A percentile compares a stretch with the other conserved stretches of the same genome.
phyloP scores from a whole-genome alignment of 2,329 filamentous ascomycete species.

The Xylariaceae sp. region DNA sequence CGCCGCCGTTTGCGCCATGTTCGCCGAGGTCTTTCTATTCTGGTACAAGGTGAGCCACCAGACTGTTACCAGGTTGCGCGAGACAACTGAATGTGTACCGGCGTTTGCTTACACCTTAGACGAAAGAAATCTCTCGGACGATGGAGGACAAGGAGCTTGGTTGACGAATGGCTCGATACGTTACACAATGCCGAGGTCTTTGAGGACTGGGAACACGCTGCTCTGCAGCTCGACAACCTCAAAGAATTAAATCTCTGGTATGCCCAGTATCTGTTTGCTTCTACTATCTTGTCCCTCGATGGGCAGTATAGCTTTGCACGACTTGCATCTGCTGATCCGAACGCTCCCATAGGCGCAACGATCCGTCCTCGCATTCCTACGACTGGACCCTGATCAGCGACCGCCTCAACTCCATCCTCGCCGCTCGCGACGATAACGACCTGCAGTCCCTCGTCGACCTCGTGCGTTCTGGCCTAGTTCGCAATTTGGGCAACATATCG shows the following conservation, averaged over 20 bases:
- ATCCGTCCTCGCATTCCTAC: conserved; percentile 75
- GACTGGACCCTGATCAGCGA: conserved; percentile 81
- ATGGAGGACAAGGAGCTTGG: conserved; percentile 61
- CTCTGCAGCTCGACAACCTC: conserved; percentile 75
- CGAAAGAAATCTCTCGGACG: conserved; percentile 62
- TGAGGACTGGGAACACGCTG: conserved; percentile 85
- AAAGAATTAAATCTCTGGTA: conserved; percentile 80
- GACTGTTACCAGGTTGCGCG: background rate
- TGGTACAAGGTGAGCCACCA: conserved; percentile 52
- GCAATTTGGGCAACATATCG: conserved; percentile 90
- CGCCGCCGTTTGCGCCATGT: conserved; percentile 51
- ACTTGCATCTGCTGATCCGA: background rate
- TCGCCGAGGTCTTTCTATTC: conserved; percentile 58
- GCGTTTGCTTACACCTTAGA: conserved; percentile 11
- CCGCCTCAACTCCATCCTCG: conserved; percentile 66
- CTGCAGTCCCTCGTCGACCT: conserved; percentile 73
- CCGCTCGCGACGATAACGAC: conserved; percentile 66
- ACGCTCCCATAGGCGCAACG: conserved; percentile 62
- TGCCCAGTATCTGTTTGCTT: conserved; percentile 8
- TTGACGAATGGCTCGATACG: conserved; percentile 61
- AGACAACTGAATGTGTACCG: background rate
- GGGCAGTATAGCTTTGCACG: background rate
- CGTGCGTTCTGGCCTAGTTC: conserved; percentile 71
- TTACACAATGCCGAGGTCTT: conserved; percentile 66
- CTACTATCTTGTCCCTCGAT: background rate